Conservation (phyloP, 2,329 filamentous ascomycete species). For the Clonostachys sp. region DNA sequence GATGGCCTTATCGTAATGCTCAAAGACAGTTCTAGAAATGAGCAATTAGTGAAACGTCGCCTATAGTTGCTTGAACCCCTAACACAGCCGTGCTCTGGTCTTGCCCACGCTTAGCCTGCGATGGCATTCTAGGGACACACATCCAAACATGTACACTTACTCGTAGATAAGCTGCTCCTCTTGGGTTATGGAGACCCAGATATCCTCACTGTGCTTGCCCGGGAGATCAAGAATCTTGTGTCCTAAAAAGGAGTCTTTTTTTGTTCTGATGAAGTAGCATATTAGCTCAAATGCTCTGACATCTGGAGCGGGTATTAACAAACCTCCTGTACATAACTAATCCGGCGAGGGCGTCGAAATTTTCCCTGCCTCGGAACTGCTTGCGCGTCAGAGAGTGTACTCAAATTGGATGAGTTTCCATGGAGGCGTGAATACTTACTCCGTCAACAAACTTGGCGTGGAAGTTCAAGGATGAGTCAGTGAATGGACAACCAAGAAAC, state of each 20-base stretch:
- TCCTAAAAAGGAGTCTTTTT: constrained; percentile 18
- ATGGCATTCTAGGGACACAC: no score
- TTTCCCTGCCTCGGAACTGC: background rate
- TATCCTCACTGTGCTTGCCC: constrained; percentile 1
- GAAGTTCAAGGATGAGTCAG: constrained; percentile 4
- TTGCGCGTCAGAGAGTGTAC: no score
- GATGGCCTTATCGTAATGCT: no score
- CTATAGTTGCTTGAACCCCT: no score
- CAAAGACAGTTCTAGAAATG: no score
- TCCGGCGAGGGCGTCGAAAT: constrained; percentile 11
- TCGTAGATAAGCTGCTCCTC: constrained; percentile 16
- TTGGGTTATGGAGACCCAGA: constrained; percentile 13
- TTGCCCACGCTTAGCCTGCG: no score
- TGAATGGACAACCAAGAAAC: constrained; percentile 17
- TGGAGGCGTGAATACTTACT: constrained; percentile 2
- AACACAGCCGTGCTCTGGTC: no score
- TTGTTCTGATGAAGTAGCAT: constrained; percentile 9
- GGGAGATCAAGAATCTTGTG: constrained; percentile 16
- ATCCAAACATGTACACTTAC: constrained; percentile 8
- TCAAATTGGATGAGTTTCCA: background rate
- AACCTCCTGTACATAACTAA: constrained; percentile 21
- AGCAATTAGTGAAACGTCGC: no score
- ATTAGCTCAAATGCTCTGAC: background rate
- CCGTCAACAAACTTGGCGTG: constrained; percentile 6
- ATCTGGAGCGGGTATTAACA: background rate